Evolutionary conservation across 352 stramenopile species (phyloP).

Genomic region (Phytophthora chlamydospora): DNA sequence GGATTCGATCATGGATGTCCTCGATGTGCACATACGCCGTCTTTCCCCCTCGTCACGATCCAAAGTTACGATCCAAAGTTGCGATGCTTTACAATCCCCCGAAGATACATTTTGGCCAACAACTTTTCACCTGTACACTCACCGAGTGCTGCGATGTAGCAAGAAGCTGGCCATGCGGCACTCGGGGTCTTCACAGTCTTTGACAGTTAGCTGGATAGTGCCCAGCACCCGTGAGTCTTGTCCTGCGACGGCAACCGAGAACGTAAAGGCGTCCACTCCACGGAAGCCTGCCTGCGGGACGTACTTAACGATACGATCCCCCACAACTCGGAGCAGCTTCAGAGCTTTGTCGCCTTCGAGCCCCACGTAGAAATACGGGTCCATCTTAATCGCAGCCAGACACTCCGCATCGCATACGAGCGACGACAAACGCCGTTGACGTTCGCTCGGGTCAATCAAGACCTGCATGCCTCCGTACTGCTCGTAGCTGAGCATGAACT

Average conservation of each 20-base stretch:
- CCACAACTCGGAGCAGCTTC: slow-evolving; percentile 49
- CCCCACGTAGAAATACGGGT: slow-evolving; percentile 64
- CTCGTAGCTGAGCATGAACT: slow-evolving; percentile 59
- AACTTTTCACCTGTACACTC: background rate
- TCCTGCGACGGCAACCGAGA: slow-evolving; percentile 49
- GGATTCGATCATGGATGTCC: slow-evolving; percentile 3
- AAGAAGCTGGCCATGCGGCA: slow-evolving; percentile 43
- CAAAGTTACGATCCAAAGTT: too few species aligned
- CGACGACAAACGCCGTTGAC: slow-evolving; percentile 59
- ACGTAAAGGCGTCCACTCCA: slow-evolving; percentile 67
- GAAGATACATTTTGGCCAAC: background rate
- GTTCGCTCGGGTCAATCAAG: slow-evolving; percentile 52
- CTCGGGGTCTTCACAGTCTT: slow-evolving; percentile 52
- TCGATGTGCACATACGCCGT: too few species aligned
- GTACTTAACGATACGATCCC: slow-evolving; percentile 62
- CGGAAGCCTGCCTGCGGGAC: slow-evolving; percentile 55
- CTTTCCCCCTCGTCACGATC: slow-evolving; percentile 5
- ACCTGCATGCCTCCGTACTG: slow-evolving; percentile 53
- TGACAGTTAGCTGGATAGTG: slow-evolving; percentile 61
- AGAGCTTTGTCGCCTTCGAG: slow-evolving; percentile 53
- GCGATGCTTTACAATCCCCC: background rate
- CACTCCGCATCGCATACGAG: slow-evolving; percentile 55
- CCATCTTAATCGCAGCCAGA: slow-evolving; percentile 45
- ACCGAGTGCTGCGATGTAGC: slow-evolving; percentile 32
- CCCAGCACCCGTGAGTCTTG: slow-evolving; percentile 54